phyloP scores from a whole-genome alignment of 176 grass and related monocot species.

The Zoysia pacifica region DNA sequence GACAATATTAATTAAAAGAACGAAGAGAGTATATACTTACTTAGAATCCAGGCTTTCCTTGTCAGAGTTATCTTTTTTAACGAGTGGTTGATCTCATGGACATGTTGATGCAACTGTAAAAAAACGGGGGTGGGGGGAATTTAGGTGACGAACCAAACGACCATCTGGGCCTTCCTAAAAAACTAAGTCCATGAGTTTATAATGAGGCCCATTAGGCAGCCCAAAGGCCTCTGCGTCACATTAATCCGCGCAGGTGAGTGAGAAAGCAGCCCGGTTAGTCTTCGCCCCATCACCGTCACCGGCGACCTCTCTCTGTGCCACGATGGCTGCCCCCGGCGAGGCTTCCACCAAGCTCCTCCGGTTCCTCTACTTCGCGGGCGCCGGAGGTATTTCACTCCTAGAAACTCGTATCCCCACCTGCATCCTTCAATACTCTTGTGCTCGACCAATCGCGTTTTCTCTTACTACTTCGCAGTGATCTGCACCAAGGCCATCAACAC shows the following conservation, averaged over 20 bases:
- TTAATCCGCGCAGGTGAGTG: neutral
- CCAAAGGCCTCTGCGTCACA: neutral
- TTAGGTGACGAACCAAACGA: neutral
- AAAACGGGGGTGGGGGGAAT: neutral
- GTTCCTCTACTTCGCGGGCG: conserved; percentile 82
- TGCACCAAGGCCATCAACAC: conserved; percentile 94
- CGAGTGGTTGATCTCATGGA: too few species aligned
- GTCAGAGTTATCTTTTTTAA: too few species aligned
- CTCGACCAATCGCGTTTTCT: neutral
- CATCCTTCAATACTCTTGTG: neutral
- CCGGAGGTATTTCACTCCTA: conserved; percentile 52
- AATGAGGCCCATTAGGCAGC: neutral
- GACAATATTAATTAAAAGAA: too few species aligned
- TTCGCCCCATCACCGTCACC: neutral
- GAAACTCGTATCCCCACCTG: neutral
- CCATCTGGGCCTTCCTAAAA: neutral
- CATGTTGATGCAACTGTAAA: too few species aligned
- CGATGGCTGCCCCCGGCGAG: conserved; percentile 55
- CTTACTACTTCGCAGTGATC: conserved; percentile 53
- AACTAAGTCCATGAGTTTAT: neutral
- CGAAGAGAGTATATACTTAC: too few species aligned
- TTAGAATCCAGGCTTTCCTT: too few species aligned
- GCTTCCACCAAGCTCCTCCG: conserved; percentile 76
- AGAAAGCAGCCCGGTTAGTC: conserved; percentile 14
- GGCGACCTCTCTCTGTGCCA: conserved; percentile 5